Evolutionary conservation across 1,139 yeast genomes (phyloP).

Genomic region (Yamadazyma diospyri): DNA sequence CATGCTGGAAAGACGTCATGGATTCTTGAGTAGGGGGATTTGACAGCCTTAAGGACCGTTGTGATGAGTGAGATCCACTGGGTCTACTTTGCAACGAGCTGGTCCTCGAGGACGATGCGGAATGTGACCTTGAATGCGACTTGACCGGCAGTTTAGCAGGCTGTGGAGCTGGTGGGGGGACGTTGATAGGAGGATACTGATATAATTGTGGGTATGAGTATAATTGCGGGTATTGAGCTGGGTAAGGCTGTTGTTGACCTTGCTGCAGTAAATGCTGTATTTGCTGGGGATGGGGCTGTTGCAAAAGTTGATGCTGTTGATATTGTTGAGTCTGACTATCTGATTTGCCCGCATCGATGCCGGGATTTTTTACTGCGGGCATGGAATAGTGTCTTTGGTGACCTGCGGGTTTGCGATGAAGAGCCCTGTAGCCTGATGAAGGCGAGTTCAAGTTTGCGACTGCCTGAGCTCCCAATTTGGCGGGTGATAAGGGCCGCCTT

Average conservation of each 20-base stretch:
- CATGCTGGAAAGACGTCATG: slow-evolving; percentile 51
- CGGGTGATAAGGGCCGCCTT: slow-evolving; percentile 51
- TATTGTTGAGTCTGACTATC: slow-evolving; percentile 11
- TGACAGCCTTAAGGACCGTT: slow-evolving; percentile 27
- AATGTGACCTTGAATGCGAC: slow-evolving; percentile 12
- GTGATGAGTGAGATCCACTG: slow-evolving; percentile 43
- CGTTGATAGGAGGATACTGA: slow-evolving; percentile 6
- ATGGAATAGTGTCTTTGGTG: slow-evolving; percentile 45
- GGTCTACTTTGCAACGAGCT: slow-evolving; percentile 43
- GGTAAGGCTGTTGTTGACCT: slow-evolving; percentile 1
- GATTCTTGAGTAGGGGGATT: slow-evolving; percentile 46
- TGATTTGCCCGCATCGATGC: slow-evolving; percentile 15
- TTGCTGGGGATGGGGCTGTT: slow-evolving; percentile 4
- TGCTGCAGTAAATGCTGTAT: slow-evolving; percentile 2
- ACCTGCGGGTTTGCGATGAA: slow-evolving; percentile 13
- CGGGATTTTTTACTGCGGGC: slow-evolving; percentile 27
- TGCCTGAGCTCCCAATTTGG: slow-evolving; percentile 70
- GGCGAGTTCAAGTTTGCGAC: slow-evolving; percentile 52
- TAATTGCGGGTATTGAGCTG: slow-evolving; percentile 2
- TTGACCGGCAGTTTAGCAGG: slow-evolving; percentile 8
- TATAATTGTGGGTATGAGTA: slow-evolving; percentile 4
- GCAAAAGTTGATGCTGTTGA: slow-evolving; percentile 2
- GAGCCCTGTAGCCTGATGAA: slow-evolving; percentile 25
- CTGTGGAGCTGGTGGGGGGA: slow-evolving; percentile 2
- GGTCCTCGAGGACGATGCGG: slow-evolving; percentile 15